These are phyloP conservation scores for Kernera saxatilis DNA, from an alignment of 345 rosid species.

Conservation along the genomic window DNA sequence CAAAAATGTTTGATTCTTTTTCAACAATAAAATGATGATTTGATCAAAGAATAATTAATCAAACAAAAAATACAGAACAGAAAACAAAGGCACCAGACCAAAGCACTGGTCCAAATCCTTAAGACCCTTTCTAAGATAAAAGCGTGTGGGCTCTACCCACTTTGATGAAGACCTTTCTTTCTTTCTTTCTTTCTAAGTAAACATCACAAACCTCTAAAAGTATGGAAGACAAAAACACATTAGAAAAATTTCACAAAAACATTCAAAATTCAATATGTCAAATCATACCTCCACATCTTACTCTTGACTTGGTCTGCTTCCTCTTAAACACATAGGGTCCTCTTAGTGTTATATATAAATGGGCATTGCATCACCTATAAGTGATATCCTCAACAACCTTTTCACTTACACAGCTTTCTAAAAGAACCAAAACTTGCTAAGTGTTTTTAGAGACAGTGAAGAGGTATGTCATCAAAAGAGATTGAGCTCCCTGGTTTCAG, in stretches of 20 bases:
- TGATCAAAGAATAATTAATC: not conserved
- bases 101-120: not conserved
- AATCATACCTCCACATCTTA: conserved; percentile 11
- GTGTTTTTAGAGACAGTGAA: conserved; percentile 3
- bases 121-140: conserved; percentile 13
- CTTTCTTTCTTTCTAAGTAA: not conserved
- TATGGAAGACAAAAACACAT: not conserved
- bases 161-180: conserved; percentile 19
- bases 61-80: not conserved
- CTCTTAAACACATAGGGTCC: not conserved
- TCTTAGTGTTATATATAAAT: conserved; percentile 14
- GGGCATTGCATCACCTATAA: conserved; percentile 1
- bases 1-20: conserved; percentile 6
- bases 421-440: conserved; percentile 10
- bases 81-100: not conserved
- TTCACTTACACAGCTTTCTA: conserved; percentile 15
- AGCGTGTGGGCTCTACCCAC: conserved; percentile 34
- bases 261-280: conserved; percentile 10
- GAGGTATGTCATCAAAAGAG: conserved; percentile 31
- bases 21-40: not conserved
- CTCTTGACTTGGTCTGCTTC: conserved; percentile 28
- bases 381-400: conserved; percentile 19
- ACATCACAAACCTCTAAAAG: conserved; percentile 12
- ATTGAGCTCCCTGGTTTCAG: conserved; percentile 80
- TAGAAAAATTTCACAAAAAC: not conserved